Base-by-base conservation (phyloP, 2,329 filamentous ascomycete genomes). In the Hypoxylon sp. region DNA sequence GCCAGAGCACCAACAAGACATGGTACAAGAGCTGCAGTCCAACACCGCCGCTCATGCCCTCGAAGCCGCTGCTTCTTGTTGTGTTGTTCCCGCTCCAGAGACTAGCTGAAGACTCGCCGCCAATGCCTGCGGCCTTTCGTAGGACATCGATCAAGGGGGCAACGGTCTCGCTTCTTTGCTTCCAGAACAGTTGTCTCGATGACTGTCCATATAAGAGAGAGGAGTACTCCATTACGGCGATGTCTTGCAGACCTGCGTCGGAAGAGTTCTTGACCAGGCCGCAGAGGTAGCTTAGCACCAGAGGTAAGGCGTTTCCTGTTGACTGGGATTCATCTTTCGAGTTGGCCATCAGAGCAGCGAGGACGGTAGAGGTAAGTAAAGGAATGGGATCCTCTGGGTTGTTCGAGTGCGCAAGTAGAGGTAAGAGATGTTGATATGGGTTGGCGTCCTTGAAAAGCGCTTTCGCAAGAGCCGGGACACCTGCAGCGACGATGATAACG, bases 11-110 rank as follows among this genome's bases (percentile, higher is more conserved):
- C 47, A 99, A 82, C 18, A 99, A 83, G 13, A 97, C 90, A 70
- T 97, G 92, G 74, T 99, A 99, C 35, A 99, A 83, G 35, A 98
- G 83, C 74, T 99, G 95, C 35, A 99, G 80, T 2, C 92, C 92
- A 58, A 99, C 91, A 7, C 92, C 92, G 45, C 92, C 92, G 55
- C 92, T 88, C 24, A 89, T 71, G 3, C 83, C 83, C 64, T 88
- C 87, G 54, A 85, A 83, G 48, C 87, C 88, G 61, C 83, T 82
- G 66, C 83, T 83, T 69, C 87, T 85, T 43, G 73, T 69, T 33
- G 73, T 78, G 1, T 78, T 73, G 54, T 78, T 81, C 21, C 82
- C 81, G 63, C 82, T 88, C 79, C 91, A 88, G 53, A 88, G 75
- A 63, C 78, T 85, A 40, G 84, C 83, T 18, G 83, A 80, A 3